phyloP scores from a whole-genome alignment of 768 basidiomycete genomes.

The Agrocybe praecox region DNA sequence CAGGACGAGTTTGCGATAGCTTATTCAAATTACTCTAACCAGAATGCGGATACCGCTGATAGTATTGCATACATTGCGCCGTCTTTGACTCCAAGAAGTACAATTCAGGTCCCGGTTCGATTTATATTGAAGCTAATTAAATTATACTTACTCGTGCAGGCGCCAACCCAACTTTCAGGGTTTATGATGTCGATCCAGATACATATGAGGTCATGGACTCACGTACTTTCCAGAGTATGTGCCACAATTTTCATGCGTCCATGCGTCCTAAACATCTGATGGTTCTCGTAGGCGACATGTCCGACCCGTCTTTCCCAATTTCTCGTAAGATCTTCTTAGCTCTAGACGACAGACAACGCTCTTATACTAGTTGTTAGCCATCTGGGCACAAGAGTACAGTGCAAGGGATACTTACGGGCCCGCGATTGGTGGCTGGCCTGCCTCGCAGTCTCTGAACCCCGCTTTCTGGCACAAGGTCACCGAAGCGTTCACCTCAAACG shows the following conservation, averaged over 20 bases:
- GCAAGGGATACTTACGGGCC: conserved; percentile 54
- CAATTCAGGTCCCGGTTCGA: conserved; percentile 12
- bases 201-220: conserved; percentile 68
- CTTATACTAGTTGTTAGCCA: conserved; percentile 28
- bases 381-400: conserved; percentile 59
- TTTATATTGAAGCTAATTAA: background rate
- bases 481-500: conserved; percentile 50
- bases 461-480: conserved; percentile 67
- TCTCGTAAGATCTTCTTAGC: conserved; percentile 36
- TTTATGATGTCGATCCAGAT: conserved; percentile 68
- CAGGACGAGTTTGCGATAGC: conserved; percentile 63
- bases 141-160: conserved; percentile 26
- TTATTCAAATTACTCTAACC: conserved; percentile 55
- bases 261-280: background rate
- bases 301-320: conserved; percentile 45
- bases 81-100: conserved; percentile 59
- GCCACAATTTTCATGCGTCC: too few species aligned
- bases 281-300: conserved; percentile 37
- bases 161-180: conserved; percentile 57
- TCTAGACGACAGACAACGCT: background rate
- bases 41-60: conserved; percentile 44
- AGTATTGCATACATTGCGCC: conserved; percentile 54
- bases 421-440: conserved; percentile 38
- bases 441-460: conserved; percentile 43
- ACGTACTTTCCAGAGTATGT: conserved; percentile 49